Evolutionary conservation across 1,139 yeast species (phyloP), one percentile per base, ranked within the genome.

Genomic region (Nadsonia commutata): DNA sequence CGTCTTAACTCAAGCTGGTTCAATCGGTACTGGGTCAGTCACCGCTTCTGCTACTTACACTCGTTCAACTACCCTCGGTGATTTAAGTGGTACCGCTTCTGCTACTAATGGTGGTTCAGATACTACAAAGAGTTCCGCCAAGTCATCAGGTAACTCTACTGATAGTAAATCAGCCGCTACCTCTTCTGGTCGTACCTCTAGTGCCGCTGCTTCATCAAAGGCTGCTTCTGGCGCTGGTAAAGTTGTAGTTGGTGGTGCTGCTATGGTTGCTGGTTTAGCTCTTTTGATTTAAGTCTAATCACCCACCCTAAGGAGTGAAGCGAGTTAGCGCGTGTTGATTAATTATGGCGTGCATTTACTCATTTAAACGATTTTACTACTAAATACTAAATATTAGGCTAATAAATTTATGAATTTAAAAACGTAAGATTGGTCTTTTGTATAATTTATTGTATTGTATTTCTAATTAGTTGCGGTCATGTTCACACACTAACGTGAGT

Each of bases 1-100:
- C 21, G 57, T 54, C 43, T 51, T 65, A 43, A 52, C 53, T 19
- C 39, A 46, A 39, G 55, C 49, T 19, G 56, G 56, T 40, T 4
- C 47, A 9, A 37, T 48, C 8, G 56, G 55, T 45, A 47, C 56
- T 13, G 54, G 56, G 27, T 7, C 46, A 9, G 33, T 53, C 21
- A 23, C 50, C 9, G 23, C 23, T 9, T 31, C 42, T 40, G 50
- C 51, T 18, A 47, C 52, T 36, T 51, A 51, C 40, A 40, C 53
- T 19, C 47, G 44, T 20, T n/a, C 38, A 9, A 9, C 39, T 18
- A 38, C 38, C 8, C 16, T 36, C n/a, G 31, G 40, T 11, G 33
- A 36, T 9, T 37, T 36, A 2, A 38, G 31, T 18, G 23, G 22
- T 19, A 8, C 18, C 11, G 37, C 36, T 7, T 39, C 38, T 23